Evolutionary conservation across 2,329 filamentous ascomycete genomes (phyloP).

Genomic region (Sporothrix luriei): DNA sequence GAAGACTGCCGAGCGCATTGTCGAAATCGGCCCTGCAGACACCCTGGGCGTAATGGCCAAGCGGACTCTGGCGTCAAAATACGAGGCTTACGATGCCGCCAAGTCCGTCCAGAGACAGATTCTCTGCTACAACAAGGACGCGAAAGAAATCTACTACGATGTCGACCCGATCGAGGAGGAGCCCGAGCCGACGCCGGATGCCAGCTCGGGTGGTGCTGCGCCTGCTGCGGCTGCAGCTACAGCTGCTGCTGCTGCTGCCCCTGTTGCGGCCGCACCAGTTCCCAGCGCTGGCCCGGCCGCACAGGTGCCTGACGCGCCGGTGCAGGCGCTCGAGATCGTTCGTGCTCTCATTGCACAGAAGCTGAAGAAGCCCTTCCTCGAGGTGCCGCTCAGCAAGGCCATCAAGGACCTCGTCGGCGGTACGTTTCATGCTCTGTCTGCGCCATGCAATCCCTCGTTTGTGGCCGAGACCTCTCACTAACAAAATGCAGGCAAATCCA

Average conservation of each 20-base stretch:
- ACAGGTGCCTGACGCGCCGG: conserved; percentile 80
- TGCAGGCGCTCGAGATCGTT: conserved; percentile 86
- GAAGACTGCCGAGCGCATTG: conserved; percentile 93
- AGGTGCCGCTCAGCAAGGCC: conserved; percentile 91
- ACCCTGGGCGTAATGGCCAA: conserved; percentile 97
- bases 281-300: conserved; percentile 82
- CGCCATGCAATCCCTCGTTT: background rate
- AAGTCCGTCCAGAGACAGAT: conserved; percentile 96
- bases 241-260: conserved; percentile 58
- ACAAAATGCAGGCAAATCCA: conserved; percentile 77
- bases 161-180: conserved; percentile 95
- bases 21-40: conserved; percentile 95
- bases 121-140: conserved; percentile 98
- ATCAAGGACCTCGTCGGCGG: conserved; percentile 98
- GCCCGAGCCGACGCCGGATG: conserved; percentile 57
- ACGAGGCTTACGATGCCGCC: conserved; percentile 97
- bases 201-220: conserved; percentile 51
- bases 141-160: conserved; percentile 99
- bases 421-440: conserved; percentile 53
- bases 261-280: conserved; percentile 60
- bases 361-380: conserved; percentile 87
- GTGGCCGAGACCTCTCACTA: background rate
- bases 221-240: conserved; percentile 57
- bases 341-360: conserved; percentile 92
- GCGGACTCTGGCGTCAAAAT: conserved; percentile 92